Conservation (phyloP, 2,329 filamentous ascomycete genomes). For the Chaetoscypha palmicola region DNA sequence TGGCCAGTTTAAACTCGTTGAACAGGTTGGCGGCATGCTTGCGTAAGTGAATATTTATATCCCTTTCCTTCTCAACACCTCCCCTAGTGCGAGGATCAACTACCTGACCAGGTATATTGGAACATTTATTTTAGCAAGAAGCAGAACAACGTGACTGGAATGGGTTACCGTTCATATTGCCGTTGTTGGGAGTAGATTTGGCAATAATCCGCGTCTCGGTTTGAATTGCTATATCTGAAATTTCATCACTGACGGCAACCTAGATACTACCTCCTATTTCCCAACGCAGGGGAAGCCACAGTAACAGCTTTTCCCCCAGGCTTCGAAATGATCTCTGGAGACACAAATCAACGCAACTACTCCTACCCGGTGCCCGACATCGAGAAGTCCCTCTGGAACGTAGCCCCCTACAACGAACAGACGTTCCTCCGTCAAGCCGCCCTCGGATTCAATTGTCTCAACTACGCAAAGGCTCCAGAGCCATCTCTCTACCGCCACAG, state of each 20-base stretch:
- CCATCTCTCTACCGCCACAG: slow-evolving; percentile 73
- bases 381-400: slow-evolving; percentile 62
- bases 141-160: too few species aligned
- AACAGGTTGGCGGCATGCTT: slow-evolving; percentile 75
- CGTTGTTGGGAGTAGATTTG: not conserved
- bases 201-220: not conserved
- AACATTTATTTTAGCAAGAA: too few species aligned
- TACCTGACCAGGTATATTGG: too few species aligned
- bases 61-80: slow-evolving; percentile 6
- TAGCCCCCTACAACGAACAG: slow-evolving; percentile 50
- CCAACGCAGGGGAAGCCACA: slow-evolving; percentile 45
- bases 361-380: slow-evolving; percentile 58
- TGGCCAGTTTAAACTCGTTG: slow-evolving; percentile 52
- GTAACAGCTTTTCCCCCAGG: slow-evolving; percentile 67
- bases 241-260: slow-evolving; percentile 18
- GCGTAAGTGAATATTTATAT: slow-evolving; percentile 50
- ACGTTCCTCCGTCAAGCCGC: slow-evolving; percentile 68
- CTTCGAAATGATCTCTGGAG: slow-evolving; percentile 79
- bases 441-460: slow-evolving; percentile 89
- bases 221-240: too few species aligned
- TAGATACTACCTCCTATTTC: slow-evolving; percentile 79
- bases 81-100: too few species aligned
- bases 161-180: too few species aligned
- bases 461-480: slow-evolving; percentile 52
- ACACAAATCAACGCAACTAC: slow-evolving; percentile 61